These are phyloP conservation scores for Dictyostelium firmibasis DNA, from an alignment of 78 protist species.

Conservation along the genomic window DNA sequence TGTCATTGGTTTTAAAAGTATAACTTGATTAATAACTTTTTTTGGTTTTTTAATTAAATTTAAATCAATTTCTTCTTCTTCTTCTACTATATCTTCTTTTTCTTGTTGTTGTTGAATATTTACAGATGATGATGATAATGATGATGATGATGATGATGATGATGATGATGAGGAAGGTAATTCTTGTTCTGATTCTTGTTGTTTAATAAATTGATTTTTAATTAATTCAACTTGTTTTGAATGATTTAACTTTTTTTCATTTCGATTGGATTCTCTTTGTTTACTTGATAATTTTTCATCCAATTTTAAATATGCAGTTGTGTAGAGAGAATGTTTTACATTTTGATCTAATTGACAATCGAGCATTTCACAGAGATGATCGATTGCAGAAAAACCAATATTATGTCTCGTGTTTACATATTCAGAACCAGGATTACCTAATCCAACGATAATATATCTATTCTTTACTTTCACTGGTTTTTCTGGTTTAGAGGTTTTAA, in stretches of 20 bases:
- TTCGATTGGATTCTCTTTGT: neutral
- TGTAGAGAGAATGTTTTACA: neutral
- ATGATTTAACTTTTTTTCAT: neutral
- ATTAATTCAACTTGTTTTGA: neutral
- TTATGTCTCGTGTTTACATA: conserved; percentile 67
- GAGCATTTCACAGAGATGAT: conserved; percentile 12
- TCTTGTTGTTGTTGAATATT: neutral
- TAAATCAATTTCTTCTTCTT: neutral
- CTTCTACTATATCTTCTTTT: neutral
- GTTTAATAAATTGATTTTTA: neutral
- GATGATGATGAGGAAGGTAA: neutral
- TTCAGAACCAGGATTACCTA: conserved; percentile 78
- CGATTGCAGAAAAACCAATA: conserved; percentile 72
- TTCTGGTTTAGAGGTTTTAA: neutral
- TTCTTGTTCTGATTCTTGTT: neutral
- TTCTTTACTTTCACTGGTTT: conserved; percentile 13
- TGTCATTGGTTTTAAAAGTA: conserved; percentile 38
- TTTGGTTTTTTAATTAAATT: neutral
- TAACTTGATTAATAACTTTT: conserved; percentile 10
- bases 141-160: neutral
- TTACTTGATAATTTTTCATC: conserved; percentile 18
- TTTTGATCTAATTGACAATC: neutral
- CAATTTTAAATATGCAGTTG: conserved; percentile 5
- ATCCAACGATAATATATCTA: conserved; percentile 63
- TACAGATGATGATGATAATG: neutral